Conservation (phyloP, 2,329 filamentous ascomycete genomes). For the Botrytis fragariae region DNA sequence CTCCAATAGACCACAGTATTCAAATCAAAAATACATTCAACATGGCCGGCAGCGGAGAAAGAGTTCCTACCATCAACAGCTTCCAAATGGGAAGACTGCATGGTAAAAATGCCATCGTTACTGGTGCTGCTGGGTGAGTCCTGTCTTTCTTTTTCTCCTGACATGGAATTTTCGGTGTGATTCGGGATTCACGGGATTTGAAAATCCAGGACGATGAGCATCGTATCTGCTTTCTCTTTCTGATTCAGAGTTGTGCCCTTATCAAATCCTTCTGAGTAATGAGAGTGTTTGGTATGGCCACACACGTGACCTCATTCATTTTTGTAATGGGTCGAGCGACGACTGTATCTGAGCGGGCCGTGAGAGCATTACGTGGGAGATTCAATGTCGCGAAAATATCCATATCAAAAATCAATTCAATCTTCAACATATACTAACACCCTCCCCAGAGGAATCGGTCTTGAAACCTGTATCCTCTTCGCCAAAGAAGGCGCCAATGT, state of each 20-base stretch:
- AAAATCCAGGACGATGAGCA: background rate
- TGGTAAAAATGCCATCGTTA: constrained; percentile 52
- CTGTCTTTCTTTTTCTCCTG: background rate
- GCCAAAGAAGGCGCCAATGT: constrained; percentile 68
- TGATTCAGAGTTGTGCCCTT: background rate
- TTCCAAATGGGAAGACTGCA: constrained; percentile 39
- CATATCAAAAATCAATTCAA: background rate
- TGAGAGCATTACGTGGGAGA: background rate
- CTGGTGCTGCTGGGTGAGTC: constrained; percentile 66
- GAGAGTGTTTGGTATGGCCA: background rate
- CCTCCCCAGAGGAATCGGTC: constrained; percentile 61
- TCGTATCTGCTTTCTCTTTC: background rate
- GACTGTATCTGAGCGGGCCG: background rate
- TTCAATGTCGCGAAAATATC: background rate
- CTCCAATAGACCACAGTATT: background rate
- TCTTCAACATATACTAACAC: background rate
- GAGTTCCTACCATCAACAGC: constrained; percentile 38
- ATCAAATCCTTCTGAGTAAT: background rate
- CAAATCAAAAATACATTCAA: constrained; percentile 8
- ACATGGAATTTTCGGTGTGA: background rate
- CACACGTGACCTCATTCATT: constrained; percentile 4
- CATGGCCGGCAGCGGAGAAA: constrained; percentile 22
- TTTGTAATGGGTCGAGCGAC: background rate
- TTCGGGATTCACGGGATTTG: background rate
- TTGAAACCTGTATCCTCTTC: constrained; percentile 72